Evolutionary conservation across 2,329 filamentous ascomycete genomes (phyloP), one percentile per base, ranked within the genome.

Genomic region (Fusarium sp.): DNA sequence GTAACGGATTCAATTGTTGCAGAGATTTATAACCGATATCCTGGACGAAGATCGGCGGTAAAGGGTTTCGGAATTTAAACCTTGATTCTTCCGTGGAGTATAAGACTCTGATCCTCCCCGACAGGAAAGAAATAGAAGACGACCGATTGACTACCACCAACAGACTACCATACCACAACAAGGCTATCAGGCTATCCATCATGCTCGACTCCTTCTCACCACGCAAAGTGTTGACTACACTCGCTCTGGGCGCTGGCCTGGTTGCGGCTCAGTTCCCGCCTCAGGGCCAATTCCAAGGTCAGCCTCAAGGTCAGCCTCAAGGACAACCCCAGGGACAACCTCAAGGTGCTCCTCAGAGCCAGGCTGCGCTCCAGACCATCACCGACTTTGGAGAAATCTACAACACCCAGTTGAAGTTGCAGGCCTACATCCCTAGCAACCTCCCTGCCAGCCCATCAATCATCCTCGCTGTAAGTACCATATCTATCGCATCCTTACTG

Each of bases 161-260:
- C n/a, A 27, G 12, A 10, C 12, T n/a, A 40, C 2, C 18, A 27
- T n/a, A 40, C 2, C 18, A 27, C 18, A n/a, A 15, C 9, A 22
- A 43, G 4, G 25, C 4, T 10, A 24, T 32, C 8, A 43, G 6
- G 25, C 4, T 10, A 24, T 32, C 8, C 10, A 27, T 20, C 13
- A 62, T 62, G 60, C 25, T 46, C 12, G 57, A 60, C 27, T 30
- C 51, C 18, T 30, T 45, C 9, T 62, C 60, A 4, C 60, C 60
- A 13, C 40, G 32, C 20, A 41, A 54, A n/a, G 12, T 62, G 40
- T 18, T 62, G 18, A 8, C 30, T 7, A 48, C 51, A 47, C 46
- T 62, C 9, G 53, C 12, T 15, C 30, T 62, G 12, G 46, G 57
- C 22, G 57, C 46, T n/a, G 38, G 60, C n/a, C 60, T 62, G 7